Percentiles rank a stretch among this genome's conserved stretches.
phyloP scores from a whole-genome alignment of 2,329 filamentous ascomycete species.

The Teratosphaeria gauchensis region DNA sequence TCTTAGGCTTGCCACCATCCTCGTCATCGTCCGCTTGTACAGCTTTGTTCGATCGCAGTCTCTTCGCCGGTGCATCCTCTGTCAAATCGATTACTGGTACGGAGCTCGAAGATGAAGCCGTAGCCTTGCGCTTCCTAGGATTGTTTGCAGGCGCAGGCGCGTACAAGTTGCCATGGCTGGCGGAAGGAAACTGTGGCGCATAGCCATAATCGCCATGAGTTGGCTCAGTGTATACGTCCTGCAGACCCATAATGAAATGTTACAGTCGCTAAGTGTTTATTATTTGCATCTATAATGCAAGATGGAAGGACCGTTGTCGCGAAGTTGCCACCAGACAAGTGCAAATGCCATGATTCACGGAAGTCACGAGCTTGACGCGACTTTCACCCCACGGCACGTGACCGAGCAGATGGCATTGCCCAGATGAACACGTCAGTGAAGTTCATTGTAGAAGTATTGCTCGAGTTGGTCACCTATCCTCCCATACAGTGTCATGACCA shows the following conservation, averaged over 20 bases:
- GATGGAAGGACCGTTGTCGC: not conserved
- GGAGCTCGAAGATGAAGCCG: not conserved
- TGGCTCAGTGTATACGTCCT: not conserved
- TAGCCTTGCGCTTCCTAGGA: constrained; percentile 7
- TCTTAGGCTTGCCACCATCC: constrained; percentile 4
- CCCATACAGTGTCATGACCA: not conserved
- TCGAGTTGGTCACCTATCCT: no score
- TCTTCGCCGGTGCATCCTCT: constrained; percentile 6
- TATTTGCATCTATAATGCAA: no score
- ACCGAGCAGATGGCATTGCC: no score
- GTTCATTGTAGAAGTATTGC: no score
- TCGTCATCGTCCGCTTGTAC: not conserved
- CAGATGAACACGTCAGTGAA: no score
- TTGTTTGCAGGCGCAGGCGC: not conserved
- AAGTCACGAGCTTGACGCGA: no score
- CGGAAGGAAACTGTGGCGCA: not conserved
- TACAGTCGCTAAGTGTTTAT: not conserved
- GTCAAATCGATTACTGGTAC: constrained; percentile 6
- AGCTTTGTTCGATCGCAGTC: constrained; percentile 1
- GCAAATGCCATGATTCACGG: not conserved
- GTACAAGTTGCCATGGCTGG: not conserved
- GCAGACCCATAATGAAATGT: not conserved
- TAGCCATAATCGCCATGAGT: not conserved
- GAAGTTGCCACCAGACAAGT: not conserved
- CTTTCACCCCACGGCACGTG: no score